These are phyloP conservation scores for Ophiostoma sp. DNA, from an alignment of 2,329 filamentous ascomycete species.

Conservation along the genomic window DNA sequence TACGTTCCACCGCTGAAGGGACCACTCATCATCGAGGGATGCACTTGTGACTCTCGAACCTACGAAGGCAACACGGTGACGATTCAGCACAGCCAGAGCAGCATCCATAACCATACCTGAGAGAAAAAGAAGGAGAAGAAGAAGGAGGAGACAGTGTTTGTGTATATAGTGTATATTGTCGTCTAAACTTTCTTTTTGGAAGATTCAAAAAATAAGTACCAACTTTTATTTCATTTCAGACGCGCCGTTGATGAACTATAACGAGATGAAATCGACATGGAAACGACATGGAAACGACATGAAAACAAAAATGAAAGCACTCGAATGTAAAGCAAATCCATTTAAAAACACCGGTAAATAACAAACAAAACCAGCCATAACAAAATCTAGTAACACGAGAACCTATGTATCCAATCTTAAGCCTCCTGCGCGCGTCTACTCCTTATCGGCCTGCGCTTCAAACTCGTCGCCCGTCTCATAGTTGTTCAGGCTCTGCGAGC, in stretches of 20 bases:
- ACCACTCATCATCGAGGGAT: neutral
- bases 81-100: conserved; percentile 3
- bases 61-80: neutral
- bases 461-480: conserved; percentile 49
- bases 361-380: neutral
- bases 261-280: neutral
- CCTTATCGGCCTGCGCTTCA: conserved; percentile 42
- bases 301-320: neutral
- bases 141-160: neutral
- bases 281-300: too few species aligned
- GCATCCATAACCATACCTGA: neutral
- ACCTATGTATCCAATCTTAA: neutral
- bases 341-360: neutral
- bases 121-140: neutral
- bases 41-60: neutral
- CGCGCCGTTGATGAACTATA: neutral
- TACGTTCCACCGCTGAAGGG: neutral
- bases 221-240: neutral
- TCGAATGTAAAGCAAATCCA: neutral
- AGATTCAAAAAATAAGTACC: neutral
- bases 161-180: conserved; percentile 20
- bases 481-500: conserved; percentile 47
- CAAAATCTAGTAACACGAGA: neutral
- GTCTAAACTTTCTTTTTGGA: neutral
- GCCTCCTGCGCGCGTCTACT: neutral